Evolutionary conservation across 306 rosid genomes (phyloP), one percentile per base, ranked within the genome.

Genomic region (Rosa chinensis): DNA sequence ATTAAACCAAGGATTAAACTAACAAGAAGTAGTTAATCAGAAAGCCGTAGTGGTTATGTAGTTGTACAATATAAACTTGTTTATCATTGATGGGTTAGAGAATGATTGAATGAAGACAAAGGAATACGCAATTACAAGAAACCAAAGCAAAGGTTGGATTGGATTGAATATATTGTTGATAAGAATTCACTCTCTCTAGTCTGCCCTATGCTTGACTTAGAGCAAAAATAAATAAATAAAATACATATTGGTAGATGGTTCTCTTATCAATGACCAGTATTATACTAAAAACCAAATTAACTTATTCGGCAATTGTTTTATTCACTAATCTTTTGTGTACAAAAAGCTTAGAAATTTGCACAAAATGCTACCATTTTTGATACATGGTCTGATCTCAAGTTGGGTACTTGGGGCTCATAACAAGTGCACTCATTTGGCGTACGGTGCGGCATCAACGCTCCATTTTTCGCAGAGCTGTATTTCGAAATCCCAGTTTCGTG

Each of bases 31-130:
- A 14, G 77, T 79, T 71, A 83, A 73, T 85, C 84, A 52, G 74
- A 77, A 82, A 77, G 84, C 85, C 86, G 89, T 85, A 86, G 82
- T 50, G 83, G 90, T 80, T 78, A 75, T 72, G 91, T 52, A 64
- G 86, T 62, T 81, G 56, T 17, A 55, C 77, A 78, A 42, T 42
- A 58, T 45, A 8, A 7, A 21, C 50, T 10, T 2, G 66, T 72
- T 63, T 20, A 72, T 18, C 59, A 81, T 48, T 17, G 16, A 43
- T 66, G 55, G 73, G 75, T 14, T 71, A 6, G 20, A 62, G 72
- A 76, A 76, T 37, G 63, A 68, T 66, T 58, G 73, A 56, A 73
- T 70, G 84, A 77, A 69, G 89, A 85, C 85, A 83, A 86, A 84
- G 40, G 28, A 78, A 70, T 70, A 84, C 42, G 70, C 85, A 79